These are phyloP conservation scores for Suillus ampliporus DNA, from an alignment of 768 basidiomycete species.

Conservation along the genomic window DNA sequence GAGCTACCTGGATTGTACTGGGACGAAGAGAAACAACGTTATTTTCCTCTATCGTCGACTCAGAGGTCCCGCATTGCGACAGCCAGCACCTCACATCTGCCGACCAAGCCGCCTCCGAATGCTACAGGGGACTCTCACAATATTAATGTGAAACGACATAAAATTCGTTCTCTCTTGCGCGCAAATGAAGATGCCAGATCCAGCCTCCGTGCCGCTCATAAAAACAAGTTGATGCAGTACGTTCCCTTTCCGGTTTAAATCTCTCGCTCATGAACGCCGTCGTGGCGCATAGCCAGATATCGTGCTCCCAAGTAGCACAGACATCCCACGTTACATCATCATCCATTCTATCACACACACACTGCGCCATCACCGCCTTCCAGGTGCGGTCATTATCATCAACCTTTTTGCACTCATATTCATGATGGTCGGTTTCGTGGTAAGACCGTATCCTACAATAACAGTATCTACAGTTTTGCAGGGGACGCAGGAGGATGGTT, in stretches of 20 bases:
- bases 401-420: neutral
- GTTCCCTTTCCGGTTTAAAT: constrained; percentile 9
- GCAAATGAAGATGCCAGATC: neutral
- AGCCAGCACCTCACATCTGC: neutral
- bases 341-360: constrained; percentile 34
- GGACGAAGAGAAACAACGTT: constrained; percentile 55
- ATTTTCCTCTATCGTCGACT: constrained; percentile 57
- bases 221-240: constrained; percentile 34
- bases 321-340: constrained; percentile 41
- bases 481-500: constrained; percentile 62
- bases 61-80: constrained; percentile 14
- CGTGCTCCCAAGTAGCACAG: constrained; percentile 44
- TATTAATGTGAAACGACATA: neutral
- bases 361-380: constrained; percentile 51
- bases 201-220: constrained; percentile 21
- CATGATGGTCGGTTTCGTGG: neutral
- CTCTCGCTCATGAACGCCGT: neutral
- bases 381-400: constrained; percentile 40
- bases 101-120: constrained; percentile 9
- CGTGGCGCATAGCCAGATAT: constrained; percentile 42
- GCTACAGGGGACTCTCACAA: neutral
- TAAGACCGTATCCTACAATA: constrained; percentile 43
- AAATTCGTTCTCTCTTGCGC: constrained; percentile 2
- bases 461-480: constrained; percentile 43
- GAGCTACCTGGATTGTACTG: constrained; percentile 64